Conservation (phyloP, 768 basidiomycete species). For the Agaricus sinodeliciosus region DNA sequence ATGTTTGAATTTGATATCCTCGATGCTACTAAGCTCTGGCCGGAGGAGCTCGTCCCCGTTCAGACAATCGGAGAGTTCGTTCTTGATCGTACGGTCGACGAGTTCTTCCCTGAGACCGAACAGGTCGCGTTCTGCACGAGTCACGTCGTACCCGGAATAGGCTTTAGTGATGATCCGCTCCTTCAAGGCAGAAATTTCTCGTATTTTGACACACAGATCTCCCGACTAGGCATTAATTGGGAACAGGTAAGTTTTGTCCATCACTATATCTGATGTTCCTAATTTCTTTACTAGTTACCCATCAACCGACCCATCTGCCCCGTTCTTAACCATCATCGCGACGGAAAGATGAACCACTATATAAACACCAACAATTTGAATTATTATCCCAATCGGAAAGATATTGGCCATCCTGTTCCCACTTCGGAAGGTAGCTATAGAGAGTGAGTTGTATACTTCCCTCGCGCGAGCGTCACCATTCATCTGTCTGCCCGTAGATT, state of each 20-base stretch:
- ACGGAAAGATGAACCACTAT: slow-evolving; percentile 49
- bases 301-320: slow-evolving; percentile 81
- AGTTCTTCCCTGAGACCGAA: slow-evolving; percentile 84
- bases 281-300: slow-evolving; percentile 44
- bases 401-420: slow-evolving; percentile 40
- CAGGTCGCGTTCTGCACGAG: slow-evolving; percentile 86
- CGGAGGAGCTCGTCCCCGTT: slow-evolving; percentile 74
- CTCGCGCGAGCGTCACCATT: not conserved
- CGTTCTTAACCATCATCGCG: slow-evolving; percentile 62
- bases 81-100: slow-evolving; percentile 55
- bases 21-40: slow-evolving; percentile 84
- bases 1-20: slow-evolving; percentile 85
- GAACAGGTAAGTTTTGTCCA: slow-evolving; percentile 37
- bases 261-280: not conserved
- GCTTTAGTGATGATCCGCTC: slow-evolving; percentile 71
- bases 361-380: slow-evolving; percentile 59
- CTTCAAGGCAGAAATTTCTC: slow-evolving; percentile 85
- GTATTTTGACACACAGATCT: slow-evolving; percentile 82
- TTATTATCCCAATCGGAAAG: slow-evolving; percentile 79
- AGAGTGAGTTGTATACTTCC: slow-evolving; percentile 31
- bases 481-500: slow-evolving; percentile 25
- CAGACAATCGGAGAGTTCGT: slow-evolving; percentile 73
- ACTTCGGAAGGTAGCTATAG: slow-evolving; percentile 47
- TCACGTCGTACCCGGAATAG: slow-evolving; percentile 62
- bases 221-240: slow-evolving; percentile 78